Base-by-base conservation (phyloP, 305 asterid species). In the Lippia alba region DNA sequence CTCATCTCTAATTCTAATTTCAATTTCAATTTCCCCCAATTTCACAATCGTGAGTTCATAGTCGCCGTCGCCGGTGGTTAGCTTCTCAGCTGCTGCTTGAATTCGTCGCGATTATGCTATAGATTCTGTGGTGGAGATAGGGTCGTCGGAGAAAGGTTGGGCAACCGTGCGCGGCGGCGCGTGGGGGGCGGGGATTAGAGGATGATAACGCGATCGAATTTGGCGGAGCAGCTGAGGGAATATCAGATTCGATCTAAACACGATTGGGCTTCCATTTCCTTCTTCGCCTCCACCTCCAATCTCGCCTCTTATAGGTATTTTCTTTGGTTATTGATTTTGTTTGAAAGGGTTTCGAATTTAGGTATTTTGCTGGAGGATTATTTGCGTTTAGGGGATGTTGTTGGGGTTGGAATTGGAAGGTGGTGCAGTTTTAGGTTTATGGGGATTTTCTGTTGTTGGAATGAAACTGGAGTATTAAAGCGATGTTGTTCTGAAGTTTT, bases 191-290 rank as follows among this genome's bases (percentile, higher is more conserved):
- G 46, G 44, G 61, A n/a, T 40, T 67, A 15, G 72, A 74, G 67
- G 69, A 93, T 93, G 97, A 93, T 91, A 60, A 93, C 97, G 63
- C 86, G 99, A 64, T 94, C 97, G 78, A 90, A 89, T 83, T 79
- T 94, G 82, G 97, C 93, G 80, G 97, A 94, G 81, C 97, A 94
- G 91, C 86, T 91, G 45, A 84, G 96, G 33, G 99, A 94, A 57
- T 91, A 91, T 76, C 99, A 89, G 87, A 83, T 80, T 81, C 91
- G 96, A 84, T 91, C 99, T 74, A 94, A 91, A 71, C 83, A 88
- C 58, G 97, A 89, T 58, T 94, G 93, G 97, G 74, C 95, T 66
- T 88, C 97, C 61, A 78, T 84, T 73, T 94, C 96, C 2, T 83
- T 89, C 51, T 94, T 91, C 85, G 89, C 97, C 74, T 88, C 97